Conservation (phyloP, 1,139 yeast genomes). For the Candida smagusa region DNA sequence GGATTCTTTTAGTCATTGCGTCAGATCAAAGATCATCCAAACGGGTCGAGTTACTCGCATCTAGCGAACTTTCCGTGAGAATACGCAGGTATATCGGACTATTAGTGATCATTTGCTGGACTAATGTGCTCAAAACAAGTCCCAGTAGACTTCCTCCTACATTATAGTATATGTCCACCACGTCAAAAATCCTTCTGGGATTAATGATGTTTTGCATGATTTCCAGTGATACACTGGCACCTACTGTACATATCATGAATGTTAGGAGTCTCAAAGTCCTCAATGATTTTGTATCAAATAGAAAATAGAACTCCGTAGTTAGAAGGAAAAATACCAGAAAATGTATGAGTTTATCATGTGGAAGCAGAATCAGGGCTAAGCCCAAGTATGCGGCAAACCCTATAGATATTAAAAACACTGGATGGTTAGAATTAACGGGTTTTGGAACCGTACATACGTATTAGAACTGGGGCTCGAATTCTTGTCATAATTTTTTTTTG, state of each 20-base stretch:
- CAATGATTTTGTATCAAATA: constrained; percentile 42
- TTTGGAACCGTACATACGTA: constrained; percentile 22
- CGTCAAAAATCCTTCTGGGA: constrained; percentile 48
- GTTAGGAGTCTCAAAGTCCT: constrained; percentile 42
- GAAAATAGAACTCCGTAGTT: constrained; percentile 54
- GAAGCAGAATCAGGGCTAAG: constrained; percentile 44
- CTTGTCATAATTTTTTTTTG: constrained; percentile 13
- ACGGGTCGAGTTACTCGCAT: too few relatives aligned
- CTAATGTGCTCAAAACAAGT: neutral
- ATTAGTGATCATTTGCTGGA: too few relatives aligned
- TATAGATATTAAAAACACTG: constrained; percentile 18
- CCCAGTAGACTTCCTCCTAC: constrained; percentile 34
- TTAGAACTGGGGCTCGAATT: constrained; percentile 22
- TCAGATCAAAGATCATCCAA: constrained; percentile 7
- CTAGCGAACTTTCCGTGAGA: too few relatives aligned
- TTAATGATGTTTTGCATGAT: constrained; percentile 36
- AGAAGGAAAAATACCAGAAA: constrained; percentile 47
- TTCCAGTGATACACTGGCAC: constrained; percentile 53
- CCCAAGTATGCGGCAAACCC: constrained; percentile 46
- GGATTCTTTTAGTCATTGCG: neutral
- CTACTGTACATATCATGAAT: constrained; percentile 38
- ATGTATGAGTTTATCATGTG: constrained; percentile 55
- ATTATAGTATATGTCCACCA: constrained; percentile 45
- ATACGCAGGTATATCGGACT: too few relatives aligned
- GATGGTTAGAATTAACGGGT: constrained; percentile 7